Percentiles rank a stretch among this genome's conserved stretches.
Conservation (phyloP, 208 protist species). For the Trypanosomatidae sp. region DNA sequence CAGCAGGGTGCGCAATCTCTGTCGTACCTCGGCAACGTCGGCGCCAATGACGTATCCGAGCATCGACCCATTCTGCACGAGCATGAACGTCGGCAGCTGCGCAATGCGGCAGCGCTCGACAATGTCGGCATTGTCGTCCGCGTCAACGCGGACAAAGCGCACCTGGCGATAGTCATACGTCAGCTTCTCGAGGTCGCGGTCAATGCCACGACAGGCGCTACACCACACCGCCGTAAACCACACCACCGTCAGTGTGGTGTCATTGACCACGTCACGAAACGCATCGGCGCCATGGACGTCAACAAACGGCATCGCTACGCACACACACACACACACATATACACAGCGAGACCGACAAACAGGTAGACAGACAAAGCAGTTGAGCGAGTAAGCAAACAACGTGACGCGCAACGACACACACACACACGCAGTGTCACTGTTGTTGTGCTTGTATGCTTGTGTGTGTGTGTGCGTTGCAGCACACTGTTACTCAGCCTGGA, state of each 20-base stretch:
- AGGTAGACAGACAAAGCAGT: neutral
- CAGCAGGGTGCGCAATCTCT: neutral
- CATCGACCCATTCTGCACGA: constrained; percentile 33
- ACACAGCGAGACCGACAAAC: no score
- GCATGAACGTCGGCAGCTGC: constrained; percentile 73
- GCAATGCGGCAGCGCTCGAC: constrained; percentile 55
- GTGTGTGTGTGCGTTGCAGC: neutral
- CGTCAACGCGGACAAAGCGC: constrained; percentile 57
- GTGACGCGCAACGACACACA: constrained; percentile 5
- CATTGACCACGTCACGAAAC: constrained; percentile 56
- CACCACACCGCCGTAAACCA: constrained; percentile 79
- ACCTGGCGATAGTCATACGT: constrained; percentile 61
- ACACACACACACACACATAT: no score
- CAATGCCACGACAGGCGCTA: constrained; percentile 63
- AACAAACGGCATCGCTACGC: constrained; percentile 66
- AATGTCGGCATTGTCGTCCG: constrained; percentile 73
- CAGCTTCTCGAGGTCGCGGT: constrained; percentile 61
- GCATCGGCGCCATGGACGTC: constrained; percentile 63
- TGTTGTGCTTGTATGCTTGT: neutral
- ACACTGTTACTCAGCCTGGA: constrained; percentile 31
- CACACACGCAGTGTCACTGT: neutral
- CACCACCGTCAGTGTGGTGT: constrained; percentile 31
- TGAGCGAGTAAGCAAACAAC: neutral
- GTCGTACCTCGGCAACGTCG: constrained; percentile 31
- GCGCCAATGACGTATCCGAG: constrained; percentile 68